Evolutionary conservation across 2,329 filamentous ascomycete genomes (phyloP).

Genomic region (Ceratocystis smalleyi): DNA sequence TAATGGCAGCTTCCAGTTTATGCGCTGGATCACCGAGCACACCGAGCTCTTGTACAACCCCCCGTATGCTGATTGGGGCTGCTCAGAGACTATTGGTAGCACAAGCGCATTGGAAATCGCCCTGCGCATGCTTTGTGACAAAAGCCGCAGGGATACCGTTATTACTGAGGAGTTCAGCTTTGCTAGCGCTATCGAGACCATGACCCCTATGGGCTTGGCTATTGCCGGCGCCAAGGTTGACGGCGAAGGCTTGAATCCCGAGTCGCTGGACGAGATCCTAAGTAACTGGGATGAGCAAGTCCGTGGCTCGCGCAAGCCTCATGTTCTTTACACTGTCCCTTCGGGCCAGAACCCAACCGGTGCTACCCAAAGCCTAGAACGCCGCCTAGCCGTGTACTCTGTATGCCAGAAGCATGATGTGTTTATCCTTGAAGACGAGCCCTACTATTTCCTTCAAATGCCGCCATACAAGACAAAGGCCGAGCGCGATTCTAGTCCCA

Average conservation of each 20-base stretch:
- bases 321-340: constrained; percentile 44
- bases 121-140: constrained; percentile 62
- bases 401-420: constrained; percentile 73
- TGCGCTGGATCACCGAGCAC: constrained; percentile 87
- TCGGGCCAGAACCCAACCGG: constrained; percentile 88
- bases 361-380: constrained; percentile 54
- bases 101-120: constrained; percentile 75
- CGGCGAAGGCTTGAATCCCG: constrained; percentile 37
- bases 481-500: constrained; percentile 43
- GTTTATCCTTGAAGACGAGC: constrained; percentile 81
- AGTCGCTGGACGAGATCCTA: constrained; percentile 36
- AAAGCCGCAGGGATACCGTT: constrained; percentile 55
- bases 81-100: constrained; percentile 68
- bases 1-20: constrained; percentile 67
- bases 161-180: constrained; percentile 89
- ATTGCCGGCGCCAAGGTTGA: constrained; percentile 38
- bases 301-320: constrained; percentile 34
- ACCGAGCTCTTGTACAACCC: constrained; percentile 80
- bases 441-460: constrained; percentile 90
- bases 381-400: constrained; percentile 57
- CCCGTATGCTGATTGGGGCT: constrained; percentile 81
- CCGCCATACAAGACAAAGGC: constrained; percentile 51
- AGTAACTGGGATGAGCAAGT: constrained; percentile 33
- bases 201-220: constrained; percentile 36
- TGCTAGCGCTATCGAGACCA: constrained; percentile 50